A percentile compares a stretch with the other conserved stretches of the same genome.
Conservation (phyloP, 2,329 filamentous ascomycete species). For the Fusarium sp. region DNA sequence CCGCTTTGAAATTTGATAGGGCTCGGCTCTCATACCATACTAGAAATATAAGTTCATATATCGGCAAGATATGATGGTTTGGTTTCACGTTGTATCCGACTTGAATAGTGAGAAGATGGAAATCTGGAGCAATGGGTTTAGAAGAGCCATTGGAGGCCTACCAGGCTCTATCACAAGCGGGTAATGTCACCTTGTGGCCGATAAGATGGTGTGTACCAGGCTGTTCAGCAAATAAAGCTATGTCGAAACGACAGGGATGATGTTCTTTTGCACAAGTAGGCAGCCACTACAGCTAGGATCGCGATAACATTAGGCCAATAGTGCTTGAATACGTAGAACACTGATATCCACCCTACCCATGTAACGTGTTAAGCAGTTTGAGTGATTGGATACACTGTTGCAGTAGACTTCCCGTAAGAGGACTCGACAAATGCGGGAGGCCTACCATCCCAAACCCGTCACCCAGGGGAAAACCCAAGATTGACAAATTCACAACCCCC, state of each 20-base stretch:
- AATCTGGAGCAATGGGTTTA: neutral
- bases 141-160: neutral
- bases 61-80: neutral
- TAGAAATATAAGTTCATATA: neutral
- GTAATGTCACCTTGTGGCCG: neutral
- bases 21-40: neutral
- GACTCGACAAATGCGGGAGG: neutral
- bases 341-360: neutral
- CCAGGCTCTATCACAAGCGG: neutral
- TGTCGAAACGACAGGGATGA: too few relatives aligned
- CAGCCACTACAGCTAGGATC: too few relatives aligned
- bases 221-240: too few relatives aligned
- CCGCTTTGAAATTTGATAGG: too few relatives aligned
- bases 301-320: too few relatives aligned
- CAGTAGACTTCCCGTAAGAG: rapidly evolving
- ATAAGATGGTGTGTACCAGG: too few relatives aligned
- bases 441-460: neutral
- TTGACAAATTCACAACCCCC: neutral
- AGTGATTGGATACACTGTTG: neutral
- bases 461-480: neutral
- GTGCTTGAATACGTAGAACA: too few relatives aligned
- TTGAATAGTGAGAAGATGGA: neutral
- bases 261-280: too few relatives aligned
- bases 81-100: neutral
- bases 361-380: rapidly evolving